Evolutionary conservation across 2,329 filamentous ascomycete genomes (phyloP).

Genomic region (Scytalidium sp.): DNA sequence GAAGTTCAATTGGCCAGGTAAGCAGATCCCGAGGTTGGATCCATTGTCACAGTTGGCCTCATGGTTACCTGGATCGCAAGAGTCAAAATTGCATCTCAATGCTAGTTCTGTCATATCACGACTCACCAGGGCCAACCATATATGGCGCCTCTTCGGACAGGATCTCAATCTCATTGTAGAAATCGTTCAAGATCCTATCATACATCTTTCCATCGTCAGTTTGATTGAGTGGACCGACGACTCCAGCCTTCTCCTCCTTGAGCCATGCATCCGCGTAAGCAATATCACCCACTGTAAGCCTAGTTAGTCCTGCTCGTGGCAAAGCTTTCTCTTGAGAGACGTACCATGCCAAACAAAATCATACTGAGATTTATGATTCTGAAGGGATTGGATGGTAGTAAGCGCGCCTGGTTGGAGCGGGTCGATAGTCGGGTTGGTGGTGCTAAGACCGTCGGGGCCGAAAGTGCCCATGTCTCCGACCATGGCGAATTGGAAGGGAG

Average conservation of each 20-base stretch:
- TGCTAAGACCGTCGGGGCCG: too few species aligned
- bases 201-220: conserved; percentile 49
- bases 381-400: too few species aligned
- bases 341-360: too few species aligned
- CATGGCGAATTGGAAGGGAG: too few species aligned
- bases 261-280: conserved; percentile 58
- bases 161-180: conserved; percentile 51
- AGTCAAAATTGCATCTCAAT: conserved; percentile 46
- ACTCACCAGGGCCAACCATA: conserved; percentile 52
- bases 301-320: too few species aligned
- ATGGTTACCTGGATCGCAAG: conserved; percentile 64
- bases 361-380: too few species aligned
- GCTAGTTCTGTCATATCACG: conserved; percentile 44
- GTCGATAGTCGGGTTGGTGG: too few species aligned
- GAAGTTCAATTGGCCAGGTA: conserved; percentile 55
- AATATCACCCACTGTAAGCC: conserved; percentile 40
- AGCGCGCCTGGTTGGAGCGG: too few species aligned
- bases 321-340: too few species aligned
- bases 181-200: conserved; percentile 52
- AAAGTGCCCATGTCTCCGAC: too few species aligned
- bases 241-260: conserved; percentile 20
- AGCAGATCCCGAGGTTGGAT: conserved; percentile 40
- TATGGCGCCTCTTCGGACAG: conserved; percentile 51
- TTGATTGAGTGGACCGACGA: conserved; percentile 34
- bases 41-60: conserved; percentile 49